Percentiles rank a stretch among this genome's conserved stretches.
Conservation (phyloP, 1,139 yeast genomes). For the Hyphopichia khmerensis region DNA sequence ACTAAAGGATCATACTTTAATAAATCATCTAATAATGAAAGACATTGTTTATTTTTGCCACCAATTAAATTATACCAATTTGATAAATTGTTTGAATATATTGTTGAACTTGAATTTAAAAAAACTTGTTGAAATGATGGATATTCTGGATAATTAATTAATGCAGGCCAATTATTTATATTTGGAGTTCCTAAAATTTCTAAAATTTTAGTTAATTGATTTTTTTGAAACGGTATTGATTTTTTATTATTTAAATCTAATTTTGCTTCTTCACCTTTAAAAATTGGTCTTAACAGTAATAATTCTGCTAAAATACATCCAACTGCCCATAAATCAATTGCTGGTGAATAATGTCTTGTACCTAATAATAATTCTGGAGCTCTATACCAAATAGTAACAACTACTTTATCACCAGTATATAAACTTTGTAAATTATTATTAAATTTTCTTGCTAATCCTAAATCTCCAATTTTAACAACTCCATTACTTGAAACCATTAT, state of each 20-base stretch:
- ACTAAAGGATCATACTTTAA: conserved; percentile 82
- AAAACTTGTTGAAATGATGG: conserved; percentile 58
- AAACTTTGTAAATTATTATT: conserved; percentile 86
- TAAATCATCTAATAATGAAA: conserved; percentile 60
- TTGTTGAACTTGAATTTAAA: conserved; percentile 25
- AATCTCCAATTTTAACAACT: conserved; percentile 89
- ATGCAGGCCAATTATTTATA: conserved; percentile 69
- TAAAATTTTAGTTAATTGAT: conserved; percentile 84
- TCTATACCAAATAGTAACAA: conserved; percentile 96
- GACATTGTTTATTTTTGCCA: conserved; percentile 66
- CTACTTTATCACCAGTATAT: conserved; percentile 94
- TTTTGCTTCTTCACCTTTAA: conserved; percentile 97
- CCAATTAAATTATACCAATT: conserved; percentile 87
- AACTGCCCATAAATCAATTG: conserved; percentile 95
- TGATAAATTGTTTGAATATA: conserved; percentile 65
- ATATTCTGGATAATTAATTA: conserved; percentile 83
- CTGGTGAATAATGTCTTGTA: conserved; percentile 91
- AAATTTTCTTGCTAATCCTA: conserved; percentile 90
- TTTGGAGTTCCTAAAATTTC: conserved; percentile 92
- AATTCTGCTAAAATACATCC: conserved; percentile 96
- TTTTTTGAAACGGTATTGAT: conserved; percentile 89
- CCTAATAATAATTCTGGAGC: conserved; percentile 93
- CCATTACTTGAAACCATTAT: conserved; percentile 93
- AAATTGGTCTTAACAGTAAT: conserved; percentile 83
- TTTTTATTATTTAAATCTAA: conserved; percentile 80